Conservation (phyloP, 768 basidiomycete species). For the Boletus coccyginus region DNA sequence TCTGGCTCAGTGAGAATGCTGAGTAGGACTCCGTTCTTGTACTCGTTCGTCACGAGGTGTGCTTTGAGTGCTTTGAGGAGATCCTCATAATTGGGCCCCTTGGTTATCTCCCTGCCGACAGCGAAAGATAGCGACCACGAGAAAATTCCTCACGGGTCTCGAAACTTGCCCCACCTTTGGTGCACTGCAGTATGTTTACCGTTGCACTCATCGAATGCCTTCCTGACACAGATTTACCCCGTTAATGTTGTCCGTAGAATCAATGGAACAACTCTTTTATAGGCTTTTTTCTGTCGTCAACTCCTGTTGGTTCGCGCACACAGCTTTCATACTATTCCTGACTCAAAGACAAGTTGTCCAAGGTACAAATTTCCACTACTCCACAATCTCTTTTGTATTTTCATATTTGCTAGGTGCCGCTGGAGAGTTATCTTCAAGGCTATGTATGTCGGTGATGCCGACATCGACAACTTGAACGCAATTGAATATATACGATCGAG, state of each 20-base stretch:
- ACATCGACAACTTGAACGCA: background rate
- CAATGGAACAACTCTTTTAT: background rate
- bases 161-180: background rate
- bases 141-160: background rate
- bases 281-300: background rate
- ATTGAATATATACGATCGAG: background rate
- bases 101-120: background rate
- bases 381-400: no score
- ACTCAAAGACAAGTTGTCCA: constrained; percentile 1
- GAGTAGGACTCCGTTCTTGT: background rate
- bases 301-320: background rate
- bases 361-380: background rate
- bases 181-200: background rate
- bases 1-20: background rate
- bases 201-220: no score
- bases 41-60: background rate
- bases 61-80: background rate
- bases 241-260: background rate
- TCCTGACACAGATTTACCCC: background rate
- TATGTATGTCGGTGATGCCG: background rate
- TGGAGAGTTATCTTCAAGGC: background rate
- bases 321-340: background rate
- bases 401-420: background rate
- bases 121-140: background rate
- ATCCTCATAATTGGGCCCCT: constrained; percentile 2